phyloP scores from a whole-genome alignment of 23 red algal species.

The Gracilaria domingensis region DNA sequence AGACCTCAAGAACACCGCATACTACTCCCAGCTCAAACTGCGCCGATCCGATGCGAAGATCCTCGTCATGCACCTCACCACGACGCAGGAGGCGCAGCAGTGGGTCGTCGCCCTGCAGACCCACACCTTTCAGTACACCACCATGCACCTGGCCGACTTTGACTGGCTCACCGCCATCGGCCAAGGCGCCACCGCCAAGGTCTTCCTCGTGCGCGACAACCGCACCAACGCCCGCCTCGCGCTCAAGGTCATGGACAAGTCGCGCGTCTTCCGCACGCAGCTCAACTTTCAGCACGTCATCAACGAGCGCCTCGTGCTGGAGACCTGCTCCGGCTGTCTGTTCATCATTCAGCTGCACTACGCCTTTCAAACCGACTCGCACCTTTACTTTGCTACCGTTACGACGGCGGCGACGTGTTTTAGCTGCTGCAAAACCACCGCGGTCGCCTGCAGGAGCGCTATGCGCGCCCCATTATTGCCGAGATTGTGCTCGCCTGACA shows the following conservation, averaged over 20 bases:
- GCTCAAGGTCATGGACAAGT: slow-evolving; percentile 78
- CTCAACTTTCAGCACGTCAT: slow-evolving; percentile 72
- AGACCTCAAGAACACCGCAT: too few relatives aligned
- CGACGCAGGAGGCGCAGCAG: too few relatives aligned
- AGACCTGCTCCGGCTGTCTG: too few relatives aligned
- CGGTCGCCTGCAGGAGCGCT: slow-evolving; percentile 73
- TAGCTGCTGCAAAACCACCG: slow-evolving; percentile 66
- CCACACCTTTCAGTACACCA: slow-evolving; percentile 65
- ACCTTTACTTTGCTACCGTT: slow-evolving; percentile 90
- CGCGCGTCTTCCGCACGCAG: slow-evolving; percentile 62
- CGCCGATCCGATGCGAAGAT: too few relatives aligned
- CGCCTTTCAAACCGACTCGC: too few relatives aligned
- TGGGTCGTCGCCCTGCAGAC: too few relatives aligned
- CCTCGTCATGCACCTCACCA: too few relatives aligned
- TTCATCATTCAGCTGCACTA: too few relatives aligned
- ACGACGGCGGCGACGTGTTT: slow-evolving; percentile 92
- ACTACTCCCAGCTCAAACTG: too few relatives aligned
- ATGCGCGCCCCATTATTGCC: slow-evolving; percentile 75
- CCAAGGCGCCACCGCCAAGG: slow-evolving; percentile 76
- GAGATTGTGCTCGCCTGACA: slow-evolving; percentile 84
- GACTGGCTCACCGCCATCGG: slow-evolving; percentile 83
- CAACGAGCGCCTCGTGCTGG: too few relatives aligned
- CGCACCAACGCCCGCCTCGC: too few relatives aligned
- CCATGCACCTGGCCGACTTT: slow-evolving; percentile 76
- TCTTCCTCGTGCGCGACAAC: too few relatives aligned